phyloP scores from a whole-genome alignment of 441 rosid genomes.

The Euphorbia corollata region DNA sequence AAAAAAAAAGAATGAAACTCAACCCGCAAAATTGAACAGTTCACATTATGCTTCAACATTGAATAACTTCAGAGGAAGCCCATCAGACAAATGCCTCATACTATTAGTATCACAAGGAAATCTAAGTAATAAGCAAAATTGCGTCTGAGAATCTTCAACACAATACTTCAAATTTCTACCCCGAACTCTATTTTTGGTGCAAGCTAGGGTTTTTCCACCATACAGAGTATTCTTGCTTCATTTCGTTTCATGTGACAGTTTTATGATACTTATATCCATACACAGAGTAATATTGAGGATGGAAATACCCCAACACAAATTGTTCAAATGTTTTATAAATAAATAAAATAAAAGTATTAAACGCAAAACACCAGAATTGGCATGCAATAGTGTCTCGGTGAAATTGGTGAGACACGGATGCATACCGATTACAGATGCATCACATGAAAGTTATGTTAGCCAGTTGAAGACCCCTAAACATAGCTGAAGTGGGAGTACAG shows the following conservation, averaged over 20 bases:
- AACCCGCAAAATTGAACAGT: not conserved
- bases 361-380: no score
- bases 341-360: no score
- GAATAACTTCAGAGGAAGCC: not conserved
- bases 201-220: not conserved
- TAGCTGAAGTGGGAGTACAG: not conserved
- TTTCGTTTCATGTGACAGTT: no score
- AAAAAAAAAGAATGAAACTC: slow-evolving; percentile 16
- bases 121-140: not conserved
- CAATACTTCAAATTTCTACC: not conserved
- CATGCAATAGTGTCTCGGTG: no score
- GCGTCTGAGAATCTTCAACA: not conserved
- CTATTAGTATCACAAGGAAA: not conserved
- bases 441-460: not conserved
- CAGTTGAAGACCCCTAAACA: not conserved
- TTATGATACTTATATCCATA: no score
- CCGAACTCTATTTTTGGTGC: not conserved
- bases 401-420: no score
- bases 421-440: not conserved
- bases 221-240: not conserved
- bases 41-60: not conserved
- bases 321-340: no score
- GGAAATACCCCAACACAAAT: no score
- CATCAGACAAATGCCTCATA: not conserved
- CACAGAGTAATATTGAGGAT: no score